Evolutionary conservation across 306 rosid genomes (phyloP).

Genomic region (Dalbergia cochinchinensis): DNA sequence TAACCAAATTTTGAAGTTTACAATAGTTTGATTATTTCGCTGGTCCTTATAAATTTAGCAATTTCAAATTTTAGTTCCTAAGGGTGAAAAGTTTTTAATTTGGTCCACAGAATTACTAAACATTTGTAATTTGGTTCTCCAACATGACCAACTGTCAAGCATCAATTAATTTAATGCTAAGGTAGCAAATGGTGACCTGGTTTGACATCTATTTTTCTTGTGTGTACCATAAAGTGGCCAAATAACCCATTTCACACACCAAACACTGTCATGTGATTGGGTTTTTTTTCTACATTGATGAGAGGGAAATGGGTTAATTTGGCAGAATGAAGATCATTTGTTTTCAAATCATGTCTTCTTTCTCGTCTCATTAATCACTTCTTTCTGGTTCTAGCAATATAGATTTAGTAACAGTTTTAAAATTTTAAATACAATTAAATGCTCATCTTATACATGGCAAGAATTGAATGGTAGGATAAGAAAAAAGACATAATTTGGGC

Average conservation of each 20-base stretch:
- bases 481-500: too few species aligned
- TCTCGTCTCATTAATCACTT: too few species aligned
- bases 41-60: not conserved
- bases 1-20: not conserved
- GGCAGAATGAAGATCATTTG: not conserved
- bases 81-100: not conserved
- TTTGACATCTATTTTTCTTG: conserved; percentile 6
- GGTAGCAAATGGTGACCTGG: conserved; percentile 26
- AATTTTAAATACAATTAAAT: too few species aligned
- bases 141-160: conserved; percentile 9
- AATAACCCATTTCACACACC: not conserved
- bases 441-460: too few species aligned
- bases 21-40: not conserved
- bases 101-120: not conserved
- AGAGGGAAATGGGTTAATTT: conserved; percentile 13
- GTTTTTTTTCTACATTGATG: not conserved
- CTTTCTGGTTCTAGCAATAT: too few species aligned
- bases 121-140: not conserved
- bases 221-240: not conserved
- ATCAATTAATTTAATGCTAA: conserved; percentile 9
- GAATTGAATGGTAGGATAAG: too few species aligned
- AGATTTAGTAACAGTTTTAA: too few species aligned
- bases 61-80: not conserved
- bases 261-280: conserved; percentile 3
- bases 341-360: too few species aligned